Conservation (phyloP, 108 stramenopile genomes). For the Nitzschia sp. region DNA sequence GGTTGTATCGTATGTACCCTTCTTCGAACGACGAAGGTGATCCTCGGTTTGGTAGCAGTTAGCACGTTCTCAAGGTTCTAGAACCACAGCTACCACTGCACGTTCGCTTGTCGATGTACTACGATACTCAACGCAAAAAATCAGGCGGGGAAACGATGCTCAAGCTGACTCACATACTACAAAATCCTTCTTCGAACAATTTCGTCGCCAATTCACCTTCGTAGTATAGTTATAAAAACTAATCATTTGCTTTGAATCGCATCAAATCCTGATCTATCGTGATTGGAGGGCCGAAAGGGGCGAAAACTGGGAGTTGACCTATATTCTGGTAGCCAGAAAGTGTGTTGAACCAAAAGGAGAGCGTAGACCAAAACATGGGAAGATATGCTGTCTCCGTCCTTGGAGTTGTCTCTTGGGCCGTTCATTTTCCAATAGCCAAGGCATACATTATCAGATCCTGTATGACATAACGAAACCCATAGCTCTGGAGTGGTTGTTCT, state of each 20-base stretch:
- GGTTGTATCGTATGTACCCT: too few species aligned
- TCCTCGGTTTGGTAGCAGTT: too few species aligned
- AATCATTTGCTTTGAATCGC: conserved; percentile 31
- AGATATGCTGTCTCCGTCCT: conserved; percentile 51
- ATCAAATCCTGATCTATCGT: conserved; percentile 37
- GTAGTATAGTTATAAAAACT: too few species aligned
- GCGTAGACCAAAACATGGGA: conserved; percentile 61
- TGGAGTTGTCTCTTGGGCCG: conserved; percentile 16
- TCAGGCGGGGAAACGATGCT: too few species aligned
- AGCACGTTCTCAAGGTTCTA: too few species aligned
- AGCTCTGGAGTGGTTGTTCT: not conserved
- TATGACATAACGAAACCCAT: conserved; percentile 5
- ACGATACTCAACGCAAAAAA: too few species aligned
- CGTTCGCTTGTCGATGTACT: too few species aligned
- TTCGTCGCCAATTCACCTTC: conserved; percentile 15
- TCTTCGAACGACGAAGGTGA: too few species aligned
- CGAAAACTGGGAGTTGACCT: conserved; percentile 60
- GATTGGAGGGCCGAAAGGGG: conserved; percentile 59
- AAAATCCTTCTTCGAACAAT: too few species aligned
- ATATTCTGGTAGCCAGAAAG: not conserved
- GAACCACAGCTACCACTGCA: too few species aligned
- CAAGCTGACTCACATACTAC: too few species aligned
- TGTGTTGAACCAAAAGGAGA: conserved; percentile 50
- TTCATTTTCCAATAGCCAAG: conserved; percentile 70
- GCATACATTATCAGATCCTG: conserved; percentile 70